Evolutionary conservation across 2,329 filamentous ascomycete species (phyloP).

Genomic region (Colletotrichum noveboracense): DNA sequence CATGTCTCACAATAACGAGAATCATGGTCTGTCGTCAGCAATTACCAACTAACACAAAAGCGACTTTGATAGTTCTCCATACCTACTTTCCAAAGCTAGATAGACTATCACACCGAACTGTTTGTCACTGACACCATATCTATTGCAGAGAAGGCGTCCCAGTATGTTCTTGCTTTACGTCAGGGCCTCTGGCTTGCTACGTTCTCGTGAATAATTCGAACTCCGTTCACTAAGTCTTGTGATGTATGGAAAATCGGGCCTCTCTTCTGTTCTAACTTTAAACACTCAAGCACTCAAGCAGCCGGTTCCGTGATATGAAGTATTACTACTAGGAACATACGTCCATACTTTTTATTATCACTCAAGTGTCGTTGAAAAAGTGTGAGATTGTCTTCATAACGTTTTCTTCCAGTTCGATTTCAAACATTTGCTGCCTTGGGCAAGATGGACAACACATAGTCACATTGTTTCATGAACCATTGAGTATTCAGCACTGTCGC

Average conservation of each 20-base stretch:
- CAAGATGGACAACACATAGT: no score
- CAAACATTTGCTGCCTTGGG: no score
- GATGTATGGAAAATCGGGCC: not conserved
- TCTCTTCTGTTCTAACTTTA: rapidly evolving
- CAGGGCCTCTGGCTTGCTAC: rapidly evolving
- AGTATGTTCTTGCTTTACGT: not conserved
- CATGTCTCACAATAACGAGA: not conserved
- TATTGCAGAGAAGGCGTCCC: not conserved
- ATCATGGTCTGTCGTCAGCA: not conserved
- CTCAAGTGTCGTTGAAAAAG: no score
- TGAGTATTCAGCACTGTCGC: rapidly evolving
- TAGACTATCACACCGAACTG: no score
- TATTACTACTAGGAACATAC: no score
- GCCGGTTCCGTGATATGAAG: not conserved
- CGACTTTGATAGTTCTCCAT: no score
- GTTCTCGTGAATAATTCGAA: rapidly evolving
- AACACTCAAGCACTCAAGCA: not conserved
- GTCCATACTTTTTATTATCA: no score
- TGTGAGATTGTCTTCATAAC: no score
- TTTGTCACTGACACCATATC: not conserved
- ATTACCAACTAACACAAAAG: no score
- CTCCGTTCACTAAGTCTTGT: rapidly evolving
- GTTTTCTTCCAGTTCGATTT: no score
- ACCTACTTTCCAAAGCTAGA: no score
- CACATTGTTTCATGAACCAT: no score